Evolutionary conservation across 495 filamentous ascomycete genomes (phyloP).

Genomic region (Pseudomonodictys pantanalensis): DNA sequence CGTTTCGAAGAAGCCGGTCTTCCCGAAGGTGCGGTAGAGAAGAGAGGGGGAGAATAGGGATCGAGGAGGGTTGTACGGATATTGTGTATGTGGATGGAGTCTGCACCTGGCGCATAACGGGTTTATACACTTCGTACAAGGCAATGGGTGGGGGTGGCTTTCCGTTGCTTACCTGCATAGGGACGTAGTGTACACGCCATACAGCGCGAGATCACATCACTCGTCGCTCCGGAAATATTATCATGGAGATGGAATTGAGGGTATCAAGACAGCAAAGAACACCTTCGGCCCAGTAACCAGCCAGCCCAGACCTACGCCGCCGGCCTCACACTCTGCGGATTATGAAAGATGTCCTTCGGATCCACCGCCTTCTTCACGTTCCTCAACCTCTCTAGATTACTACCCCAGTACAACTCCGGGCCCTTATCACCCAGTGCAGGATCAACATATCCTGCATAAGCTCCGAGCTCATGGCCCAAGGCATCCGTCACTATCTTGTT

Average conservation of each 20-base stretch:
- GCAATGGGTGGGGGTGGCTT: no score
- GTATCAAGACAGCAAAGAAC: no score
- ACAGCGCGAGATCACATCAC: no score
- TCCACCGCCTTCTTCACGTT: constrained; percentile 56
- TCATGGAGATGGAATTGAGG: no score
- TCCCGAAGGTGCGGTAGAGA: neutral
- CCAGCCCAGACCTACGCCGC: constrained; percentile 23
- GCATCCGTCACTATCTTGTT: constrained; percentile 39
- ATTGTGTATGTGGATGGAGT: neutral
- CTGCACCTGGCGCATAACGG: no score
- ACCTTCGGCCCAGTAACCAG: no score
- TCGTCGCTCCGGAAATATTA: no score
- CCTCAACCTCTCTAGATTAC: constrained; percentile 51
- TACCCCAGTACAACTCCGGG: constrained; percentile 48
- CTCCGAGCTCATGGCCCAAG: constrained; percentile 23
- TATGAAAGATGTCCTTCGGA: constrained; percentile 60
- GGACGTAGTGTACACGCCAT: no score
- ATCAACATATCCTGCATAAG: constrained; percentile 37
- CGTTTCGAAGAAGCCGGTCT: constrained; percentile 38
- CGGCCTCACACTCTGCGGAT: constrained; percentile 55
- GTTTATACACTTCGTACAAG: no score
- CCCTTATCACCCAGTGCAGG: constrained; percentile 25
- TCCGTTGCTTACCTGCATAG: no score
- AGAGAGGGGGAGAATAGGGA: neutral
- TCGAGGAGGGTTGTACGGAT: neutral